phyloP scores from a whole-genome alignment of 208 protist genomes.

The Jaenimonas drosophilae region DNA sequence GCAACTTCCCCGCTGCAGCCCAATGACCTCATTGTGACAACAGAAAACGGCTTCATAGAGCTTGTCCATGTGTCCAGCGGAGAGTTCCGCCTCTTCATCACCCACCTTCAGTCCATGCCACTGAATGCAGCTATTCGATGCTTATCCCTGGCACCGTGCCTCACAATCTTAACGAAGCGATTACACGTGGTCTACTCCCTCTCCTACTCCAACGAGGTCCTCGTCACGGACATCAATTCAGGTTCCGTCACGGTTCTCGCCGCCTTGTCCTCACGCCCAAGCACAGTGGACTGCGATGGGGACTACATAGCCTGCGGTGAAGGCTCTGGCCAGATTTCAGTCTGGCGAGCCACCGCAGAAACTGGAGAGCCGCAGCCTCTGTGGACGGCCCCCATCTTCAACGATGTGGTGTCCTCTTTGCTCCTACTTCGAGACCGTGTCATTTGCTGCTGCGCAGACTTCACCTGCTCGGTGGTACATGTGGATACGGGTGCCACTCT shows the following conservation, averaged over 20 bases:
- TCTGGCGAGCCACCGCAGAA: conserved; percentile 43
- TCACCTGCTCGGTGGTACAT: conserved; percentile 26
- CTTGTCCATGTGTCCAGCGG: conserved; percentile 53
- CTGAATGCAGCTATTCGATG: conserved; percentile 59
- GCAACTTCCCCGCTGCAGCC: conserved; percentile 31
- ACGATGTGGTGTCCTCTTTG: conserved; percentile 41
- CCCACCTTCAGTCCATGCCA: conserved; percentile 47
- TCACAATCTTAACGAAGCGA: conserved; percentile 9
- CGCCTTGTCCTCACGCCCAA: conserved; percentile 47
- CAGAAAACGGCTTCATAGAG: conserved; percentile 68
- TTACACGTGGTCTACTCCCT: conserved; percentile 47
- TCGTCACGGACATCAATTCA: conserved; percentile 44
- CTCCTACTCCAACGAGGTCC: conserved; percentile 78
- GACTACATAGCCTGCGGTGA: conserved; percentile 73
- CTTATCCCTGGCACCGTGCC: conserved; percentile 60
- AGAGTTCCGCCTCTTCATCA: conserved; percentile 71
- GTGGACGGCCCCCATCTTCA: conserved; percentile 39
- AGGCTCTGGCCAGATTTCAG: conserved; percentile 48
- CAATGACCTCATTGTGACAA: conserved; percentile 53
- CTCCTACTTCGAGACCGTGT: conserved; percentile 29
- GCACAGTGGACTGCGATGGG: conserved; percentile 50
- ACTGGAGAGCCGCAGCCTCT: conserved; percentile 1
- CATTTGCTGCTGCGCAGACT: conserved; percentile 55
- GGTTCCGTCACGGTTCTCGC: conserved; percentile 37
- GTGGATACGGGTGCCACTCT: conserved; percentile 34